Evolutionary conservation across 1,139 yeast species (phyloP).

Genomic region (Geotrichum reessii): DNA sequence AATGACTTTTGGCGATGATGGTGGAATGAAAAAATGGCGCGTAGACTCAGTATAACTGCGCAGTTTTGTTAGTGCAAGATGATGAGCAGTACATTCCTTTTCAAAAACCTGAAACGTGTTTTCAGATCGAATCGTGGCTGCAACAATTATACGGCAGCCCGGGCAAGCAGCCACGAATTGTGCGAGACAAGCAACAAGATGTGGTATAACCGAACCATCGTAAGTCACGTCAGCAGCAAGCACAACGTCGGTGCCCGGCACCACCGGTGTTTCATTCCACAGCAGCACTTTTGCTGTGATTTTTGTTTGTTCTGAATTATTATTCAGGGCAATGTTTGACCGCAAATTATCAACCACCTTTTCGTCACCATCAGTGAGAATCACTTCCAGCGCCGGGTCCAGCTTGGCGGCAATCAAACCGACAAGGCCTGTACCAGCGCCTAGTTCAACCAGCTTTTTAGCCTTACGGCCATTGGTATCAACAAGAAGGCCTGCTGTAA

Average conservation of each 20-base stretch:
- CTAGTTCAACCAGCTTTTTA: constrained; percentile 55
- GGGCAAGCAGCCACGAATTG: constrained; percentile 14
- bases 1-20: not conserved
- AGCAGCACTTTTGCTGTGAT: constrained; percentile 36
- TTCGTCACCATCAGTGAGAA: constrained; percentile 74
- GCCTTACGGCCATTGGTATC: constrained; percentile 10
- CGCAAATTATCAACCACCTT: constrained; percentile 50
- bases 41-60: not conserved
- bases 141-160: constrained; percentile 22
- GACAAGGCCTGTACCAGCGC: constrained; percentile 89
- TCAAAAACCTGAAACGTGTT: constrained; percentile 56
- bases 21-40: not conserved
- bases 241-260: constrained; percentile 20
- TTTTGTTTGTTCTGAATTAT: not conserved
- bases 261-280: constrained; percentile 52
- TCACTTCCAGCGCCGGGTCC: constrained; percentile 32
- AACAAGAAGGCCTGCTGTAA: not conserved
- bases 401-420: constrained; percentile 48
- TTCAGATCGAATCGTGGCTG: constrained; percentile 69
- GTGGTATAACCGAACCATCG: constrained; percentile 57
- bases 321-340: constrained; percentile 46
- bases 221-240: constrained; percentile 86
- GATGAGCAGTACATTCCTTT: constrained; percentile 30
- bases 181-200: constrained; percentile 47
- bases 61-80: not conserved